These are phyloP conservation scores for Canna indica DNA, from an alignment of 176 grass and related monocot genomes.

Conservation along the genomic window DNA sequence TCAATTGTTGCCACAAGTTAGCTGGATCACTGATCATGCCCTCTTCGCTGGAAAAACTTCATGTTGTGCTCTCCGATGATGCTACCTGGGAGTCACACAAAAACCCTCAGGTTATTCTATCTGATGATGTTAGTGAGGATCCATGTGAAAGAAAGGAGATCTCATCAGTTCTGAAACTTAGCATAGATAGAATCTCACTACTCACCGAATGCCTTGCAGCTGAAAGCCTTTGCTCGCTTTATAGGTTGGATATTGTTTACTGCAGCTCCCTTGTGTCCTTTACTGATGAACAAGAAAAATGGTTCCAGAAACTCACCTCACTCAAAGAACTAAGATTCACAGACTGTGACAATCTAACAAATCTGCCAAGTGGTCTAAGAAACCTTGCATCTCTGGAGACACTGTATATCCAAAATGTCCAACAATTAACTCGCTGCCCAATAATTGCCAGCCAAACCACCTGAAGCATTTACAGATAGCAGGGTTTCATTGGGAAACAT, in stretches of 20 bases:
- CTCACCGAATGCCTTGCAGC: not conserved
- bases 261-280: not conserved
- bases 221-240: not conserved
- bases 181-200: not conserved
- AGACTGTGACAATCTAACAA: not conserved
- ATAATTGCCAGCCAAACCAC: not conserved
- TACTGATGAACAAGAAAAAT: conserved; percentile 19
- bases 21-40: not conserved
- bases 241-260: not conserved
- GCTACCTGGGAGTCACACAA: not conserved
- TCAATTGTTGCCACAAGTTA: not conserved
- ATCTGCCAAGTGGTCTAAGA: not conserved
- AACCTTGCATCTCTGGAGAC: not conserved
- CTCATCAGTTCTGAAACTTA: not conserved
- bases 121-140: not conserved
- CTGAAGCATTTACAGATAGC: not conserved
- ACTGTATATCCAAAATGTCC: too few species aligned
- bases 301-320: conserved; percentile 25
- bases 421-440: too few species aligned
- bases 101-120: not conserved
- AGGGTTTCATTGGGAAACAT: not conserved
- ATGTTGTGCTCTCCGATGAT: not conserved
- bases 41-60: not conserved
- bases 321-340: conserved; percentile 20
- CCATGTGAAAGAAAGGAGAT: not conserved